Base-by-base conservation (phyloP, 495 filamentous ascomycete genomes). In the Jackrogersella minutella region DNA sequence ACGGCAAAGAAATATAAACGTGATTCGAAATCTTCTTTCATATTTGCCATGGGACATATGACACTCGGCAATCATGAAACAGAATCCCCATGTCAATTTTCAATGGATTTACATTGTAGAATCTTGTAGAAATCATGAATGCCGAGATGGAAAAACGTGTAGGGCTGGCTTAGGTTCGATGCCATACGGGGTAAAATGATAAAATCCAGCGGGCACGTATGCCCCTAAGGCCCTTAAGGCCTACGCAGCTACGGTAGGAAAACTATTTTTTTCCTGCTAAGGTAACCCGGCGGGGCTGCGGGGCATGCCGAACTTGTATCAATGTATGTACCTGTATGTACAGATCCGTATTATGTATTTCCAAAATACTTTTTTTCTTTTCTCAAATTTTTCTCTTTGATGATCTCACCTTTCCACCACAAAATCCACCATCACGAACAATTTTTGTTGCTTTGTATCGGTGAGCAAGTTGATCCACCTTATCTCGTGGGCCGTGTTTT, bases 401-500 rank as follows among this genome's bases (percentile, higher is more conserved):
- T 37, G n/a, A 9, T 50, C 51, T 47, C 64, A 54, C 10, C 37
- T 58, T 31, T 49, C 40, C 54, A 46, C 53, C 56, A 33, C 53
- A 33, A 31, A 40, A 53, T 58, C 58, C 58, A 68, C 65, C 31
- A 21, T 58, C 39, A 58, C 21, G 19, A 58, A 54, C 34, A 21
- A 21, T 17, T 28, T 56, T 31, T 33, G 14, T 21, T 41, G 7
- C 36, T 55, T 58, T 44, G 19, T 60, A 37, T 60, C 51, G 50
- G 55, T 61, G 54, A 39, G 36, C 37, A 11, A 10, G 28, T 0
- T 28, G 8, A 28, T 39, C 56, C 60, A 62, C 56, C 14, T 3
- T 37, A 39, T 57, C 49, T 14, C 5, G 28, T 58, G 44, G 61
- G 66, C 66, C 66, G 66, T 52, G 61, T 10, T 26, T 65, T 69